Base-by-base conservation (phyloP, 331 rosid species). In the Quercus phellos region DNA sequence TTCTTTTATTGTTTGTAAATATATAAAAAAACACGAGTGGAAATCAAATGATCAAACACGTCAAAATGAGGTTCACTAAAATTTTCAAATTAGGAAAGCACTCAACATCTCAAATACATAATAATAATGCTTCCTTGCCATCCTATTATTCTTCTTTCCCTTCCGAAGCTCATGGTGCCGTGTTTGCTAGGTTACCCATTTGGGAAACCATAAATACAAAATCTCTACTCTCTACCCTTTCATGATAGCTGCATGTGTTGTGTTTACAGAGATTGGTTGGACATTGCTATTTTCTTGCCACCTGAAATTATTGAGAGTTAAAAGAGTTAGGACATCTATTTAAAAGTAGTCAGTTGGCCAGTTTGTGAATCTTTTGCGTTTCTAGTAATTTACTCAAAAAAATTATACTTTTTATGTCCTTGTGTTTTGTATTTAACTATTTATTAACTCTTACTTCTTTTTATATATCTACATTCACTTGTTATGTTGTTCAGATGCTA, bases 181-280 rank as follows among this genome's bases (percentile, higher is more conserved):
- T 51, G 58, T 61, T 55, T 35, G 22, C 17, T n/a, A 63, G 29
- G 26, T 66, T 64, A 53, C 70, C 81, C 73, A 38, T 51, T 60
- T 27, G 60, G 74, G 78, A 35, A 53, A 51, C 68, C 73, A 72
- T 21, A 55, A 19, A n/a, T 6, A 42, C 51, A 55, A 55, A 21
- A 4, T 22, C 13, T 24, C 27, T 7, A 27, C 9, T 8, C 53
- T 46, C 8, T 18, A 8, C 73, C 34, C 27, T 72, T 71, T 30
- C 27, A 24, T 26, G 56, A 26, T 26, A 59, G 67, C 17, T 59
- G 1, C 67, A 22, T 12, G 67, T 24, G 67, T 24, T 35, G 42
- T 35, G 42, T 35, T 27, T 14, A 12, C 35, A 60, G 35, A 17
- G 32, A 0, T 56, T 60, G 27, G 68, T 60, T 26, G 16, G 19